phyloP scores from a whole-genome alignment of 2,329 filamentous ascomycete genomes.

The Parafenestella ontariensis region DNA sequence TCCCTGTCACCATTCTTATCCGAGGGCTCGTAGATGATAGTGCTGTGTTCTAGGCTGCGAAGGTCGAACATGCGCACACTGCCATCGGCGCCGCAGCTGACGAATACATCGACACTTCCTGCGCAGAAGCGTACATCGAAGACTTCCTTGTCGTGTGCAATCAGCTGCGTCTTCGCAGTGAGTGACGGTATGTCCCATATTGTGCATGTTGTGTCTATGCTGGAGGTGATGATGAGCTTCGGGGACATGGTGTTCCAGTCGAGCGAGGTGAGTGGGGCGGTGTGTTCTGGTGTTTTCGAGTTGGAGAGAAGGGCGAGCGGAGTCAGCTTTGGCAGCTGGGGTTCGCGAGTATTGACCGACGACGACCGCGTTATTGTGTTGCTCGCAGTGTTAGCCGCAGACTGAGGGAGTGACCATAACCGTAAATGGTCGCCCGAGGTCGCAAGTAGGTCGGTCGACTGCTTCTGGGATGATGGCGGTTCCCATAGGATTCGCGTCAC shows the following conservation, averaged over 20 bases:
- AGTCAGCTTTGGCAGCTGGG: slow-evolving; percentile 79
- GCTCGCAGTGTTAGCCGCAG: slow-evolving; percentile 61
- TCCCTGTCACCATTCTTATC: slow-evolving; percentile 70
- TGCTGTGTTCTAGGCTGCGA: slow-evolving; percentile 94
- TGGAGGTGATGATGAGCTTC: slow-evolving; percentile 97
- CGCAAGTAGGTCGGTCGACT: slow-evolving; percentile 91
- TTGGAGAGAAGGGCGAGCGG: slow-evolving; percentile 93
- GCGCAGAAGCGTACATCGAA: slow-evolving; percentile 98
- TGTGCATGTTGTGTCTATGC: slow-evolving; percentile 98
- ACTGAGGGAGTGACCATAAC: slow-evolving; percentile 83
- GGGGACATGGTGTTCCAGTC: slow-evolving; percentile 99
- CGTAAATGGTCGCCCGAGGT: slow-evolving; percentile 94
- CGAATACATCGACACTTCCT: slow-evolving; percentile 97
- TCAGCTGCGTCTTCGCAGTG: slow-evolving; percentile 96
- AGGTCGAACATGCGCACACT: slow-evolving; percentile 99
- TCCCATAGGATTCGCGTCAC: slow-evolving; percentile 97
- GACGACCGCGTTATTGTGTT: slow-evolving; percentile 74
- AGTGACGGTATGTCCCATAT: slow-evolving; percentile 99
- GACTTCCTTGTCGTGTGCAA: slow-evolving; percentile 98
- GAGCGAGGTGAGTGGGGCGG: slow-evolving; percentile 91
- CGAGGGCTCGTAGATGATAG: slow-evolving; percentile 97
- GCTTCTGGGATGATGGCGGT: slow-evolving; percentile 91
- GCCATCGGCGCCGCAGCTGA: slow-evolving; percentile 95
- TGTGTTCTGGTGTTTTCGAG: slow-evolving; percentile 98
- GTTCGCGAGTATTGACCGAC: slow-evolving; percentile 66